Conservation (phyloP, 805 yeast genomes). For the Sugiyamaella smithiae region DNA sequence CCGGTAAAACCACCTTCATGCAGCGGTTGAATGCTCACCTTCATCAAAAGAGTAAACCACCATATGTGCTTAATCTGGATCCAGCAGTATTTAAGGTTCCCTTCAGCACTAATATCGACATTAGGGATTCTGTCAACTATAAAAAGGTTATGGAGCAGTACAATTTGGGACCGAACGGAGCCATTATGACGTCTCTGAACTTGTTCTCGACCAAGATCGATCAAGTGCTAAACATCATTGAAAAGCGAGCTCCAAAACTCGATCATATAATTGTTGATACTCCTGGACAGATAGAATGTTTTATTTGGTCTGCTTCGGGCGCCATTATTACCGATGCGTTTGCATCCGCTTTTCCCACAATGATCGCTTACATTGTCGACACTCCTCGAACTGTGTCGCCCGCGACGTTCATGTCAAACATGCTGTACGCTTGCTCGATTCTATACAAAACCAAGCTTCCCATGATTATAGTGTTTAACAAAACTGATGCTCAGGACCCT, state of each 20-base stretch:
- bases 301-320: constrained; percentile 98
- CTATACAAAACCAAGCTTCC: constrained; percentile 94
- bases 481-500: constrained; percentile 83
- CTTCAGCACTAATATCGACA: constrained; percentile 90
- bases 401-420: constrained; percentile 95
- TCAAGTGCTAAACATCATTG: constrained; percentile 84
- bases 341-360: constrained; percentile 94
- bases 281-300: constrained; percentile 98
- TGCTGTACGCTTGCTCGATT: constrained; percentile 97
- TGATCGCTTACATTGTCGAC: constrained; percentile 92
- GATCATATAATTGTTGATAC: constrained; percentile 87
- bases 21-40: constrained; percentile 89
- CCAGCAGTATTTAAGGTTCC: constrained; percentile 97
- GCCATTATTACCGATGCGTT: constrained; percentile 94
- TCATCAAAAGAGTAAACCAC: constrained; percentile 61
- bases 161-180: constrained; percentile 96
- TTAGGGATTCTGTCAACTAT: constrained; percentile 92
- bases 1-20: constrained; percentile 97
- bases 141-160: constrained; percentile 94
- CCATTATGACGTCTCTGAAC: constrained; percentile 92
- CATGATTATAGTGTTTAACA: constrained; percentile 94
- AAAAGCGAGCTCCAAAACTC: constrained; percentile 59
- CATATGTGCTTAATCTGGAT: constrained; percentile 90
- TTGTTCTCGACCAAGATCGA: constrained; percentile 93
- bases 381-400: constrained; percentile 95